Base-by-base conservation (phyloP, 345 rosid species). In the Hypericum androsaemum region DNA sequence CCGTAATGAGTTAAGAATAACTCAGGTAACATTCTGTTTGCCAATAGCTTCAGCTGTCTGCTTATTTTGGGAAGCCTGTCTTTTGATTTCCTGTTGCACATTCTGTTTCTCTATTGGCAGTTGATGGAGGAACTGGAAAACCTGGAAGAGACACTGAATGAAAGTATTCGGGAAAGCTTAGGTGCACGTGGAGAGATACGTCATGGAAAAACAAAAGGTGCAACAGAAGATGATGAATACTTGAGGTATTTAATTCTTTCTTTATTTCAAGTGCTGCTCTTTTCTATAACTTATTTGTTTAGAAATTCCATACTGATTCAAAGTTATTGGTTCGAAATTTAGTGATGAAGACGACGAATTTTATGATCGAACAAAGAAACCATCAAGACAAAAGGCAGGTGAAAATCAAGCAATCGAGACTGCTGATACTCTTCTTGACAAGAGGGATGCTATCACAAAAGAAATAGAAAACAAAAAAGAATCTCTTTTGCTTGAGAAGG, bases 121-220 rank as follows among this genome's bases (percentile, higher is more conserved):
- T 60, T 92, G 54, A 49, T 83, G 68, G 98, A 92, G 76, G 98
- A 92, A 64, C 81, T 92, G 63, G 98, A 92, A 72, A 88, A 73
- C 79, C 76, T 92, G 76, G 98, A 92, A 67, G 98, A 88, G 76
- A 88, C 98, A 5, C 56, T 88, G 48, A 88, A 92, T 67, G 97
- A 88, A 52, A 88, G 97, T 66, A 92, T 92, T 62, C 76, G 71
- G 51, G 97, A 92, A 80, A 92, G 98, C 69, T 54, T 92, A 12
- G 95, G 98, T 15, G 94, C 96, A 10, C 86, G 76, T 59, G 90
- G 95, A 58, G 78, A 37, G 54, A 64, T 47, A 60, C 63, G 80
- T 53, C 47, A 12, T 6, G 59, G 80, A 42, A 88, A 74, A 69
- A 75, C 67, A 67, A 83, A 74, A 64, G 87, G 86, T 64, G 22